A percentile compares a stretch with the other conserved stretches of the same genome.
Conservation (phyloP, 1,284 basidiomycete genomes). For the Meripilus lineatus region DNA sequence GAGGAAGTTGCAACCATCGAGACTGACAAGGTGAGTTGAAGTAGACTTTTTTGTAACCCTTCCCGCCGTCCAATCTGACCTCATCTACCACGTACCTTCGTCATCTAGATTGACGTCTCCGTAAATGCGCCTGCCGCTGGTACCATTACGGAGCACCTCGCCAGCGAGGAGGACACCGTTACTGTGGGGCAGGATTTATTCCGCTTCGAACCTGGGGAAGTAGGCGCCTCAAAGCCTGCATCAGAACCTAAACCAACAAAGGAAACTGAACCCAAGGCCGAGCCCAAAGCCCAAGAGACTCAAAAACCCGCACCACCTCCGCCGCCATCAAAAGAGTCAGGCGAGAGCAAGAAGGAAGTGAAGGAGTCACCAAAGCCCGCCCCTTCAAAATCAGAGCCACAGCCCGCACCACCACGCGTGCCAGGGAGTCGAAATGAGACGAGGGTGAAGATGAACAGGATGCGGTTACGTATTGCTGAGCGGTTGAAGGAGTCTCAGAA, state of each 20-base stretch:
- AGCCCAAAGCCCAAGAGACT: constrained; percentile 48
- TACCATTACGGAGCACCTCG: constrained; percentile 84
- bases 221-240: constrained; percentile 33
- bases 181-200: constrained; percentile 94
- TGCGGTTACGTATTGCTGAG: constrained; percentile 96
- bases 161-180: constrained; percentile 92
- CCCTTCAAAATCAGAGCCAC: constrained; percentile 27
- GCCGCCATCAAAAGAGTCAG: constrained; percentile 29
- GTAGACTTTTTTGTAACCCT: too few species aligned
- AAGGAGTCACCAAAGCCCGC: constrained; percentile 38
- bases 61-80: too few species aligned
- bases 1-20: constrained; percentile 98
- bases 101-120: constrained; percentile 88
- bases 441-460: constrained; percentile 95
- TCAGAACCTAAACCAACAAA: constrained; percentile 34
- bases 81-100: too few species aligned
- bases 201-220: constrained; percentile 84
- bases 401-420: constrained; percentile 30
- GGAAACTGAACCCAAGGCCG: constrained; percentile 36
- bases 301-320: constrained; percentile 39
- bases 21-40: constrained; percentile 85
- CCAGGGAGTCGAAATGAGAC: constrained; percentile 78
- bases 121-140: constrained; percentile 93
- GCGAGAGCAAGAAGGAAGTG: constrained; percentile 35
- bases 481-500: constrained; percentile 99